These are phyloP conservation scores for Suillus brevipes DNA, from an alignment of 768 basidiomycete genomes.

Conservation along the genomic window DNA sequence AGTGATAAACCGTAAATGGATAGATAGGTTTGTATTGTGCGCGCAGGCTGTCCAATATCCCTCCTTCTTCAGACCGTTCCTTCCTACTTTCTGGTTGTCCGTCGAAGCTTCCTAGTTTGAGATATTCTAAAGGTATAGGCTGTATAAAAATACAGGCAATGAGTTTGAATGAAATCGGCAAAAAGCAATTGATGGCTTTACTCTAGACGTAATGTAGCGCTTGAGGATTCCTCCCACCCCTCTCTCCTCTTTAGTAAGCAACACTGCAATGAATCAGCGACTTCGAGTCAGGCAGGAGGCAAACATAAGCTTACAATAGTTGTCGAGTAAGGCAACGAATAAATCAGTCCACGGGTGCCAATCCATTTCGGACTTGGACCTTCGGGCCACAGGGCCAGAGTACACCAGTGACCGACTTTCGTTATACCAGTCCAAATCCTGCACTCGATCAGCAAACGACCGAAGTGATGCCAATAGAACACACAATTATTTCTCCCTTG, in stretches of 20 bases:
- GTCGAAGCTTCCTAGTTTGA: conserved; percentile 69
- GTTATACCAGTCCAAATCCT: conserved; percentile 81
- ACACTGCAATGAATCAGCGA: conserved; percentile 42
- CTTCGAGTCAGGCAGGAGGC: not conserved
- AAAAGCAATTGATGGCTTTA: conserved; percentile 35
- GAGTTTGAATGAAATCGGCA: conserved; percentile 4
- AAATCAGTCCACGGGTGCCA: conserved; percentile 74
- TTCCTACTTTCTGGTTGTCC: conserved; percentile 60
- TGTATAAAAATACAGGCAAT: conserved; percentile 29
- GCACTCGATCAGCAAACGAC: conserved; percentile 9
- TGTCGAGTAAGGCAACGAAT: conserved; percentile 68
- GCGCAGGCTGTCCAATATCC: conserved; percentile 55
- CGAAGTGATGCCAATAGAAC: conserved; percentile 22
- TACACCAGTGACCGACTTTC: conserved; percentile 73
- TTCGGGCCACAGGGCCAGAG: conserved; percentile 62
- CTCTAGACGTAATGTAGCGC: conserved; percentile 64
- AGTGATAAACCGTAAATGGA: conserved; percentile 79
- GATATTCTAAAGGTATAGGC: conserved; percentile 80
- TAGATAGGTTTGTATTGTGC: conserved; percentile 57
- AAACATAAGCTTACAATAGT: conserved; percentile 56
- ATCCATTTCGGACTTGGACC: conserved; percentile 61
- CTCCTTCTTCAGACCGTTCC: conserved; percentile 59
- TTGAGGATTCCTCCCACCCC: conserved; percentile 46
- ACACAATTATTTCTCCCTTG: conserved; percentile 80
- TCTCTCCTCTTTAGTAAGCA: conserved; percentile 64